These are phyloP conservation scores for Bretziella fagacearum DNA, from an alignment of 2,329 filamentous ascomycete genomes.

Conservation along the genomic window DNA sequence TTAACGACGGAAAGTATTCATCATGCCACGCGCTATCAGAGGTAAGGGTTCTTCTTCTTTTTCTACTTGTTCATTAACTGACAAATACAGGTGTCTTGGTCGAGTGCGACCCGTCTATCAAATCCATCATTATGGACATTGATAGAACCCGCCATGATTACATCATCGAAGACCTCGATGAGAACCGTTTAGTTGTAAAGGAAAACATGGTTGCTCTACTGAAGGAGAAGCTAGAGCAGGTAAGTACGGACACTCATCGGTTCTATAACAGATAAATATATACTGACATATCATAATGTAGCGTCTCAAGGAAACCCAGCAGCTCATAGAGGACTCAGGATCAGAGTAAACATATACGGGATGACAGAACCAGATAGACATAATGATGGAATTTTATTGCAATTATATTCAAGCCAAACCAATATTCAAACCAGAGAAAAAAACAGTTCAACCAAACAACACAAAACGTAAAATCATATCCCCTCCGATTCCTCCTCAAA, in stretches of 20 bases:
- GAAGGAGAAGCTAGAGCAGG: slow-evolving; percentile 52
- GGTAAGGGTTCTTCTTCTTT: slow-evolving; percentile 23
- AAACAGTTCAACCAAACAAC: neutral
- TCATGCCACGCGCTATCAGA: slow-evolving; percentile 41
- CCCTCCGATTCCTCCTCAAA: neutral
- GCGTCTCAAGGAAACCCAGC: slow-evolving; percentile 36
- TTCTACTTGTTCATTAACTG: slow-evolving; percentile 12
- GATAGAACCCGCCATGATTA: slow-evolving; percentile 53
- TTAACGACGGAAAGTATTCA: slow-evolving; percentile 11
- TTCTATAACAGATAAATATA: neutral
- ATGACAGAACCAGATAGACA: neutral
- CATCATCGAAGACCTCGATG: slow-evolving; percentile 67
- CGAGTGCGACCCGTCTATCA: slow-evolving; percentile 74
- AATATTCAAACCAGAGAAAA: neutral
- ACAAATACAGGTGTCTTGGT: slow-evolving; percentile 46
- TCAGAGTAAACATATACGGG: slow-evolving; percentile 25
- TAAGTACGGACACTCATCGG: slow-evolving; percentile 25
- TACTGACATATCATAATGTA: slow-evolving; percentile 18
- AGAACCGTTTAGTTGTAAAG: slow-evolving; percentile 58
- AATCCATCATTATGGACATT: slow-evolving; percentile 66
- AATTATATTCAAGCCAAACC: neutral
- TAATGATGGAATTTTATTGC: neutral
- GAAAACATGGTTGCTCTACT: slow-evolving; percentile 52
- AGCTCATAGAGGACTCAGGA: slow-evolving; percentile 34
- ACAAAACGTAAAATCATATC: neutral